Conservation (phyloP, 371 early-diverging fungal genomes). For the Mucor sp. region DNA sequence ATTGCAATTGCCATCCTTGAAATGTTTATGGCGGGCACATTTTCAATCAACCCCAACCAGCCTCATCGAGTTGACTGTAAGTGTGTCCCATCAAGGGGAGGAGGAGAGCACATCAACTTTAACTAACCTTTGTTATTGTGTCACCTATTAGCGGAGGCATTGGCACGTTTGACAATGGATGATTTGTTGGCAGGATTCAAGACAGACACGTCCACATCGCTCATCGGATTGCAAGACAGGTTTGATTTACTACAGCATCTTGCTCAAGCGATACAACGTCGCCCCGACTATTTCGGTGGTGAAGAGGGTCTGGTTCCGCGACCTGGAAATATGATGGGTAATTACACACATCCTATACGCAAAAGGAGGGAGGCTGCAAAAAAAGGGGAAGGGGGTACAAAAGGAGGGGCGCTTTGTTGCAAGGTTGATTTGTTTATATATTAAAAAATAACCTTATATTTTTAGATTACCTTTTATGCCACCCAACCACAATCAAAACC, state of each 20-base stretch:
- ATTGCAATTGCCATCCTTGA: constrained; percentile 82
- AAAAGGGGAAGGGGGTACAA: background rate
- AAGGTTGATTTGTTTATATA: background rate
- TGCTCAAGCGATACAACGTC: constrained; percentile 47
- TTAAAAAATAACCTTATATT: background rate
- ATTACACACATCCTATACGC: background rate
- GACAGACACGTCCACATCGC: constrained; percentile 63
- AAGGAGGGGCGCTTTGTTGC: background rate
- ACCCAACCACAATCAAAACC: constrained; percentile 44
- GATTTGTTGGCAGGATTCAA: constrained; percentile 72
- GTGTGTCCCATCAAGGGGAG: background rate
- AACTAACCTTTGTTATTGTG: background rate
- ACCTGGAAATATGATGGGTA: constrained; percentile 86
- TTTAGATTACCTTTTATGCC: constrained; percentile 44
- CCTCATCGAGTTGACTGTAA: constrained; percentile 77
- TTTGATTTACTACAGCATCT: constrained; percentile 69
- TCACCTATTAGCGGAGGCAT: constrained; percentile 40
- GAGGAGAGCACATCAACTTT: no score
- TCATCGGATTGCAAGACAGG: constrained; percentile 80
- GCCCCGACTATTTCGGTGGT: constrained; percentile 48
- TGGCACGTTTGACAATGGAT: constrained; percentile 56
- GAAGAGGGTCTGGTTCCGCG: constrained; percentile 51
- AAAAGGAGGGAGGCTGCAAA: background rate
- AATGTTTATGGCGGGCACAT: constrained; percentile 80
- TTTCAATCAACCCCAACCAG: constrained; percentile 64